A percentile compares a stretch with the other conserved stretches of the same genome.
These are phyloP conservation scores for Scortechinia acanthostroma DNA, from an alignment of 2,329 filamentous ascomycete genomes.

Conservation along the genomic window DNA sequence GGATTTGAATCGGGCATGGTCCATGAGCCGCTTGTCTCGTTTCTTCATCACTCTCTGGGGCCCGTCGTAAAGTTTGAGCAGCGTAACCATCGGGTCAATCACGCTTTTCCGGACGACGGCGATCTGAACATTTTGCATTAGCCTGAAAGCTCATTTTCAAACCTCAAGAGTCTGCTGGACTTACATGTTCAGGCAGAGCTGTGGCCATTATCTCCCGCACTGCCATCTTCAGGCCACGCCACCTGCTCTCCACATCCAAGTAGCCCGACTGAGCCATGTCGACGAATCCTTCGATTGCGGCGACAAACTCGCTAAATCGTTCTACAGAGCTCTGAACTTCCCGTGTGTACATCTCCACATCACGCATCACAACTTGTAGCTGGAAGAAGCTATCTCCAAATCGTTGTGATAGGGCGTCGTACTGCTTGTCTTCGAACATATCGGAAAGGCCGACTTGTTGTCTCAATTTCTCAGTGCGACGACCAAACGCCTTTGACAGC, in stretches of 20 bases:
- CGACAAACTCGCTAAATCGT: conserved; percentile 41
- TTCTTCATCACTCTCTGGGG: conserved; percentile 60
- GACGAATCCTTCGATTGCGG: conserved; percentile 43
- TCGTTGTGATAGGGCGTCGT: conserved; percentile 46
- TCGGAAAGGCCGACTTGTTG: conserved; percentile 21
- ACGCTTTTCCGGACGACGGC: conserved; percentile 45
- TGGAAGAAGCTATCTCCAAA: conserved; percentile 60
- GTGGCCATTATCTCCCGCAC: conserved; percentile 49
- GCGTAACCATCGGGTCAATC: conserved; percentile 48
- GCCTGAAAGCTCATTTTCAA: conserved; percentile 43
- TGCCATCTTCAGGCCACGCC: conserved; percentile 49
- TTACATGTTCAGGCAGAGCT: conserved; percentile 53
- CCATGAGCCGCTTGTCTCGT: conserved; percentile 57
- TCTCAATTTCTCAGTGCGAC: conserved; percentile 57
- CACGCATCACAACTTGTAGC: conserved; percentile 55
- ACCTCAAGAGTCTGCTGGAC: conserved; percentile 39
- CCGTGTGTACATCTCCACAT: conserved; percentile 53
- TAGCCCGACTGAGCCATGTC: conserved; percentile 40
- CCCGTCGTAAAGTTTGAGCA: conserved; percentile 50
- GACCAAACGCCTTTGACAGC: conserved; percentile 55
- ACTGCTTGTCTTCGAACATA: conserved; percentile 48
- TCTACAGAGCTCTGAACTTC: conserved; percentile 42
- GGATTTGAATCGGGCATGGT: conserved; percentile 56
- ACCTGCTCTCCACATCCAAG: conserved; percentile 55
- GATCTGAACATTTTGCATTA: conserved; percentile 48